These are phyloP conservation scores for Amanita exitialis DNA, from an alignment of 768 basidiomycete species.

Conservation along the genomic window DNA sequence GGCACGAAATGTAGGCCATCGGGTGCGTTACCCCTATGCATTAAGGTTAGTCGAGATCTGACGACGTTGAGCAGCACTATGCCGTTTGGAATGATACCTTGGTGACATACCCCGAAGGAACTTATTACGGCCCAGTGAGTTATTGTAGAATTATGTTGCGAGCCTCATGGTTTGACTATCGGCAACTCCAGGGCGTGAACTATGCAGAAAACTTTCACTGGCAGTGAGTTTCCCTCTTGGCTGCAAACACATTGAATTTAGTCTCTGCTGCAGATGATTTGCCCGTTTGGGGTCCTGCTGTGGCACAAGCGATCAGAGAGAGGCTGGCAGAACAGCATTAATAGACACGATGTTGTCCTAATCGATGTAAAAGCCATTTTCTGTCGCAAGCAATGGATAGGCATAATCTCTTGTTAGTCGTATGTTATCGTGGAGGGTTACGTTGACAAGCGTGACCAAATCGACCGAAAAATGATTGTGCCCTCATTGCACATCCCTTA, in stretches of 20 bases:
- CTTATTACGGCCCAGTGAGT: conserved; percentile 16
- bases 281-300: conserved; percentile 48
- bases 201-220: conserved; percentile 13
- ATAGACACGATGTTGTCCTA: neutral
- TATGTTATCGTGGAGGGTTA: too few relatives aligned
- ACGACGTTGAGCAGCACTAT: conserved; percentile 30
- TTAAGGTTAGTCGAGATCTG: neutral
- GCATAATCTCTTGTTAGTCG: too few relatives aligned
- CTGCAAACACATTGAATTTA: neutral
- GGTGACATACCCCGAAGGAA: conserved; percentile 23
- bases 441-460: conserved; percentile 8
- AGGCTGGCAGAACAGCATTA: conserved; percentile 25
- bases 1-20: conserved; percentile 30
- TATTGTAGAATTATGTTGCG: neutral
- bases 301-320: conserved; percentile 51
- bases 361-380: neutral
- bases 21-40: conserved; percentile 12
- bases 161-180: conserved; percentile 23
- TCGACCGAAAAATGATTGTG: too few relatives aligned
- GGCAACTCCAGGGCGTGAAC: conserved; percentile 20
- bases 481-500: too few relatives aligned
- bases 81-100: conserved; percentile 59
- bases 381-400: too few relatives aligned
- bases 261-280: conserved; percentile 23
- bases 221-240: conserved; percentile 11